Percentiles rank a stretch among this genome's conserved stretches.
Evolutionary conservation across 2,329 filamentous ascomycete species (phyloP).

Genomic region (Metarhizium album): DNA sequence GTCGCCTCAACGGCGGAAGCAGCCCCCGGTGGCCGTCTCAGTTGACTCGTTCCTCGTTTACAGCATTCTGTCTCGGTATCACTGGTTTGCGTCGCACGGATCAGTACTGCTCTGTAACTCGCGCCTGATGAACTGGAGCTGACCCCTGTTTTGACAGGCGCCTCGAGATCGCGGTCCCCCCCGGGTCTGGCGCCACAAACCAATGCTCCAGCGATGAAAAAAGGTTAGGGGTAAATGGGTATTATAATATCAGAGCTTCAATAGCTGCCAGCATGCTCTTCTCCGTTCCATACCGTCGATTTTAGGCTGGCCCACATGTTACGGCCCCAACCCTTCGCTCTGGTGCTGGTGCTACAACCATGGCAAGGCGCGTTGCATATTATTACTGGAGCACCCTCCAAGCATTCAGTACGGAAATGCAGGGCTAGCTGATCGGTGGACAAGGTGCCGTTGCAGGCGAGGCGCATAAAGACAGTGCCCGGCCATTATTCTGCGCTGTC

Average conservation of each 20-base stretch:
- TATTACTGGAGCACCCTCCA: background rate
- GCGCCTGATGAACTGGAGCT: background rate
- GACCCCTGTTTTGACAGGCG: background rate
- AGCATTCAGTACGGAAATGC: background rate
- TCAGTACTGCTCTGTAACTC: no score
- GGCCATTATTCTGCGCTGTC: background rate
- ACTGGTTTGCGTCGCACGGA: background rate
- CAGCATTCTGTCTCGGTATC: background rate
- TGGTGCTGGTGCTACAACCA: background rate
- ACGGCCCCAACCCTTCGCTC: no score
- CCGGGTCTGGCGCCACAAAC: no score
- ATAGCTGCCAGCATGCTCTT: background rate
- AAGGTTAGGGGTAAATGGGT: background rate
- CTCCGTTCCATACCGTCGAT: background rate
- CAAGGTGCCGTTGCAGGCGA: background rate
- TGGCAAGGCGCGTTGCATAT: background rate
- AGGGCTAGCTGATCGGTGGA: background rate
- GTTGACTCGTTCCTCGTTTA: background rate
- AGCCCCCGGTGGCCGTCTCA: background rate
- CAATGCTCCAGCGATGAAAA: background rate
- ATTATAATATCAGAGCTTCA: background rate
- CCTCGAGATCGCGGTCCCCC: background rate
- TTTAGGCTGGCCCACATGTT: background rate
- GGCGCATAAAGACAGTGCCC: background rate
- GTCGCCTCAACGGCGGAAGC: background rate